These are phyloP conservation scores for Sarcodon aspratus DNA, from an alignment of 768 basidiomycete species.

Conservation along the genomic window DNA sequence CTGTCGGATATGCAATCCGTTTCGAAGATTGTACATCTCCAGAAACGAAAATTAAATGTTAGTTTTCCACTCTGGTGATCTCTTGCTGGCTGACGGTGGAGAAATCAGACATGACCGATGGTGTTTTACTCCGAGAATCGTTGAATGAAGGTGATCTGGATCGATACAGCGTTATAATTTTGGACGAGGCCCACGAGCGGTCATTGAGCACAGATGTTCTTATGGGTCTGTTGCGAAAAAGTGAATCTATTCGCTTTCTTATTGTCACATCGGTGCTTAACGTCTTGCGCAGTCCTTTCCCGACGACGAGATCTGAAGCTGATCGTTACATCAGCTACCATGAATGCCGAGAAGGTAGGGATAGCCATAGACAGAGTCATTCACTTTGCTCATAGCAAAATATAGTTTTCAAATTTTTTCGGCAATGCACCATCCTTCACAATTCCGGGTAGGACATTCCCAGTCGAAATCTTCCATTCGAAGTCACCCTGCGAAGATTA, in stretches of 20 bases:
- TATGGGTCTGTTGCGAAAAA: slow-evolving; percentile 92
- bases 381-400: not conserved
- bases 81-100: slow-evolving; percentile 1
- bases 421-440: slow-evolving; percentile 93
- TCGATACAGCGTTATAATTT: slow-evolving; percentile 90
- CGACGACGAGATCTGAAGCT: slow-evolving; percentile 88
- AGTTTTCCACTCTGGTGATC: slow-evolving; percentile 12
- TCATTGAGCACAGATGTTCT: slow-evolving; percentile 96
- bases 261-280: slow-evolving; percentile 29
- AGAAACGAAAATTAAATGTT: slow-evolving; percentile 96
- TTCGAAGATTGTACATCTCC: slow-evolving; percentile 96
- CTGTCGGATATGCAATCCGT: slow-evolving; percentile 95
- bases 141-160: slow-evolving; percentile 98
- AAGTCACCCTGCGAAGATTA: slow-evolving; percentile 99
- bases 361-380: too few relatives aligned
- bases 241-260: slow-evolving; percentile 31
- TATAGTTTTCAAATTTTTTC: slow-evolving; percentile 90
- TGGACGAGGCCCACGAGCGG: slow-evolving; percentile 98
- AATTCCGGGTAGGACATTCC: slow-evolving; percentile 92
- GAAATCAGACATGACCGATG: slow-evolving; percentile 89
- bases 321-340: slow-evolving; percentile 97
- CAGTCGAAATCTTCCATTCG: slow-evolving; percentile 91
- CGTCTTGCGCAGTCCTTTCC: slow-evolving; percentile 35
- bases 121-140: slow-evolving; percentile 95
- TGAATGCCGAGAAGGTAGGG: slow-evolving; percentile 95